A percentile compares a stretch with the other conserved stretches of the same genome.
Evolutionary conservation across 2,329 filamentous ascomycete species (phyloP).

Genomic region (Stagonosporopsis cucurbitacearum): DNA sequence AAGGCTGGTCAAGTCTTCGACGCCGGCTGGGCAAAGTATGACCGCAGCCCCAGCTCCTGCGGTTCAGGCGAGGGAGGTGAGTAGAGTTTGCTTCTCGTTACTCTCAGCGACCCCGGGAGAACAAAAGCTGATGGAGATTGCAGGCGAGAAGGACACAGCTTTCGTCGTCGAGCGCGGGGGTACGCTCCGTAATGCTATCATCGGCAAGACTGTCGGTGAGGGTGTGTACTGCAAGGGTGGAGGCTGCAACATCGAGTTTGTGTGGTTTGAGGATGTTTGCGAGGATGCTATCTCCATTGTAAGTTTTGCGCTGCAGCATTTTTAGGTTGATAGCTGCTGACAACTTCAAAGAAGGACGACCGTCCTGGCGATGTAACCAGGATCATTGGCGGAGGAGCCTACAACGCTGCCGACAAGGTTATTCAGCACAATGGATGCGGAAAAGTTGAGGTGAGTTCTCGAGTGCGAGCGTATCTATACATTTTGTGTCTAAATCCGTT

Average conservation of each 20-base stretch:
- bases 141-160: conserved; percentile 2
- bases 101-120: background rate
- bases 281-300: conserved; percentile 5
- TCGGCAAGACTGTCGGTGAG: conserved; percentile 4
- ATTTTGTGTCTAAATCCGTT: background rate
- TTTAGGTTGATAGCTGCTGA: background rate
- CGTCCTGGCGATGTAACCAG: conserved; percentile 4
- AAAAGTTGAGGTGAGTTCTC: conserved; percentile 1
- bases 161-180: conserved; percentile 5
- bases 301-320: background rate
- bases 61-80: background rate
- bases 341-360: conserved; percentile 3
- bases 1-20: conserved; percentile 4
- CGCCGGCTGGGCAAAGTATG: conserved; percentile 6
- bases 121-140: background rate
- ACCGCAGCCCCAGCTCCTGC: conserved; percentile 8
- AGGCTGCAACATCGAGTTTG: conserved; percentile 8
- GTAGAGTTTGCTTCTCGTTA: background rate
- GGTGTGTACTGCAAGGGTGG: conserved; percentile 9
- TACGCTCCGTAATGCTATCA: background rate
- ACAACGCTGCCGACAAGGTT: conserved; percentile 4
- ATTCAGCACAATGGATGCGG: conserved; percentile 6
- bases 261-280: conserved; percentile 8
- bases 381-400: conserved; percentile 4
- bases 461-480: background rate